A percentile compares a stretch with the other conserved stretches of the same genome.
phyloP scores from a whole-genome alignment of 805 yeast genomes.

The Vanderwaltozyma verrucispora region DNA sequence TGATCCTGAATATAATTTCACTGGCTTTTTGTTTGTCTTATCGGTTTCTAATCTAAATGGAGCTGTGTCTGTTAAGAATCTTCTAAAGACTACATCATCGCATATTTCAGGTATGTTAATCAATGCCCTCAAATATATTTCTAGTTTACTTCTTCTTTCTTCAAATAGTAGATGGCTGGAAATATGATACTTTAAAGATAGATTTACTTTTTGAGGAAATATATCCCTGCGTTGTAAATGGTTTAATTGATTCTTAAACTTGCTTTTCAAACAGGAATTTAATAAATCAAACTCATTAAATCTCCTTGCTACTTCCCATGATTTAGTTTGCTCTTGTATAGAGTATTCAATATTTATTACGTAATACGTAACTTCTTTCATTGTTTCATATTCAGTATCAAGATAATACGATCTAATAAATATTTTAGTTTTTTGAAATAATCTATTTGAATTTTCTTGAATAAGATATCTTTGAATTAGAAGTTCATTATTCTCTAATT shows the following conservation, averaged over 20 bases:
- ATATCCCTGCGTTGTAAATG: constrained; percentile 36
- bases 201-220: constrained; percentile 40
- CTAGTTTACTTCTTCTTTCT: constrained; percentile 49
- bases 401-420: constrained; percentile 40
- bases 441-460: constrained; percentile 70
- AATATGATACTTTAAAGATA: constrained; percentile 60
- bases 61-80: constrained; percentile 46
- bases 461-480: constrained; percentile 73
- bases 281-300: constrained; percentile 73
- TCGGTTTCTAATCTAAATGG: not conserved
- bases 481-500: constrained; percentile 61
- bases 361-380: constrained; percentile 57
- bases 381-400: constrained; percentile 36
- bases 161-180: constrained; percentile 48
- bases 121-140: constrained; percentile 48
- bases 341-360: constrained; percentile 64
- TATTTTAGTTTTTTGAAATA: constrained; percentile 55
- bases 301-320: constrained; percentile 87
- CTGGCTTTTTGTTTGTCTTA: not conserved
- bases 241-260: constrained; percentile 38
- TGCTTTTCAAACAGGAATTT: constrained; percentile 49
- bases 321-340: constrained; percentile 44
- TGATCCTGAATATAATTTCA: too few relatives aligned
- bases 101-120: constrained; percentile 61
- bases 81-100: constrained; percentile 57